Evolutionary conservation across 768 basidiomycete species (phyloP).

Genomic region (Hygrophoropsis aurantiaca): DNA sequence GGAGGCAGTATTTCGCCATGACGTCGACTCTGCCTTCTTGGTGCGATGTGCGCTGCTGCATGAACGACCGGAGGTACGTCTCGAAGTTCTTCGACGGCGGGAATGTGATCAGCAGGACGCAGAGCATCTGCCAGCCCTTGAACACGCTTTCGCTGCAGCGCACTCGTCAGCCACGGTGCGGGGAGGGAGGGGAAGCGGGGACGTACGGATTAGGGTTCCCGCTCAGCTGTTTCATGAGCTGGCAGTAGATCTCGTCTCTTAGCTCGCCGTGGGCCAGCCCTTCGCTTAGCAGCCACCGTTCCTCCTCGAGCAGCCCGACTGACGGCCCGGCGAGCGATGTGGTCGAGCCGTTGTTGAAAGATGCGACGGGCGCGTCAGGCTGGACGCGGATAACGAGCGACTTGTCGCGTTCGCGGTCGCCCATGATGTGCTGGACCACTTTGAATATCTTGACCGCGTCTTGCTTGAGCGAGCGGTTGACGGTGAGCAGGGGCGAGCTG

Average conservation of each 20-base stretch:
- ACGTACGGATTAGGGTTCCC: constrained; percentile 78
- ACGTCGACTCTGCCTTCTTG: constrained; percentile 80
- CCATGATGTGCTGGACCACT: constrained; percentile 91
- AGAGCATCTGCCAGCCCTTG: constrained; percentile 91
- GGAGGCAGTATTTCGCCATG: constrained; percentile 89
- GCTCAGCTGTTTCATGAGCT: constrained; percentile 88
- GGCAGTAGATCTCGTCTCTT: constrained; percentile 92
- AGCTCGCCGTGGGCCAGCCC: constrained; percentile 81
- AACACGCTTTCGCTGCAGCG: constrained; percentile 72
- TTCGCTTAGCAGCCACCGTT: constrained; percentile 81
- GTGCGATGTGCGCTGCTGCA: constrained; percentile 64
- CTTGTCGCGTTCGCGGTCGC: constrained; percentile 79
- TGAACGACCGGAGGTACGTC: constrained; percentile 77
- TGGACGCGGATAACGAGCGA: constrained; percentile 46
- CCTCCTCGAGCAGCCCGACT: constrained; percentile 69
- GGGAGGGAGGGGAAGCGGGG: neutral
- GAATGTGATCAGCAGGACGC: constrained; percentile 88
- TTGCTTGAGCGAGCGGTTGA: constrained; percentile 63
- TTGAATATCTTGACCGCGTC: constrained; percentile 87
- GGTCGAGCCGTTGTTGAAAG: constrained; percentile 45
- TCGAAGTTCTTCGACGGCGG: constrained; percentile 94
- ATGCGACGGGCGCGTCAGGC: constrained; percentile 23
- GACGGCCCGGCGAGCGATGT: constrained; percentile 44
- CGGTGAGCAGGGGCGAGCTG: constrained; percentile 68
- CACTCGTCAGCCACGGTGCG: neutral